phyloP scores from a whole-genome alignment of 805 yeast species.

The Candida corydali region DNA sequence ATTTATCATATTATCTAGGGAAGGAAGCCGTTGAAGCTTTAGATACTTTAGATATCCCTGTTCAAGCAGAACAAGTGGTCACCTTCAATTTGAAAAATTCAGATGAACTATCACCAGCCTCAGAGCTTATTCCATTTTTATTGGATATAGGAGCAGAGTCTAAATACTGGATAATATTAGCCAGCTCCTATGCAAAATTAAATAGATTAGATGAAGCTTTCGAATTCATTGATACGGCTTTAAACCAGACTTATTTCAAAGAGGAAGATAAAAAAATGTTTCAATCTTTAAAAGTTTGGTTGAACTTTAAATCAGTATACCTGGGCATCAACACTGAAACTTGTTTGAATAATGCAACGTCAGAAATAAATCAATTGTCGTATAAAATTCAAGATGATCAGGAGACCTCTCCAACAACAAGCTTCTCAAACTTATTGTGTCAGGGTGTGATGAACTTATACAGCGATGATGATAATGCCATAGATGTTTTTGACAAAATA shows the following conservation, averaged over 20 bases:
- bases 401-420: constrained; percentile 5
- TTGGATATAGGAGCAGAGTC: constrained; percentile 74
- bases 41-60: constrained; percentile 59
- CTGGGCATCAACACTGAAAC: constrained; percentile 22
- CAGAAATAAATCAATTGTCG: constrained; percentile 17
- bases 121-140: constrained; percentile 72
- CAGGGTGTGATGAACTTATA: constrained; percentile 62
- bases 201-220: constrained; percentile 58
- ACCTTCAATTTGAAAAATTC: constrained; percentile 60
- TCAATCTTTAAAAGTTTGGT: constrained; percentile 70
- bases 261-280: constrained; percentile 47
- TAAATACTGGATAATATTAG: constrained; percentile 81
- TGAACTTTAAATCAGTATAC: constrained; percentile 43
- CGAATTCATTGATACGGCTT: constrained; percentile 59
- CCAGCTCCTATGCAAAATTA: constrained; percentile 70
- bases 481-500: constrained; percentile 62
- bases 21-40: constrained; percentile 23
- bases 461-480: constrained; percentile 64
- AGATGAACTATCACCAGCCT: constrained; percentile 83
- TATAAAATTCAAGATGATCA: constrained; percentile 9
- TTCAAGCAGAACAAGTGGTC: constrained; percentile 71
- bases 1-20: constrained; percentile 33
- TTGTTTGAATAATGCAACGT: constrained; percentile 20
- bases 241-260: constrained; percentile 35
- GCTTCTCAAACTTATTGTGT: constrained; percentile 42